A percentile compares a stretch with the other conserved stretches of the same genome.
These are phyloP conservation scores for Emericellopsis atlantica DNA, from an alignment of 2,329 filamentous ascomycete genomes.

Conservation along the genomic window DNA sequence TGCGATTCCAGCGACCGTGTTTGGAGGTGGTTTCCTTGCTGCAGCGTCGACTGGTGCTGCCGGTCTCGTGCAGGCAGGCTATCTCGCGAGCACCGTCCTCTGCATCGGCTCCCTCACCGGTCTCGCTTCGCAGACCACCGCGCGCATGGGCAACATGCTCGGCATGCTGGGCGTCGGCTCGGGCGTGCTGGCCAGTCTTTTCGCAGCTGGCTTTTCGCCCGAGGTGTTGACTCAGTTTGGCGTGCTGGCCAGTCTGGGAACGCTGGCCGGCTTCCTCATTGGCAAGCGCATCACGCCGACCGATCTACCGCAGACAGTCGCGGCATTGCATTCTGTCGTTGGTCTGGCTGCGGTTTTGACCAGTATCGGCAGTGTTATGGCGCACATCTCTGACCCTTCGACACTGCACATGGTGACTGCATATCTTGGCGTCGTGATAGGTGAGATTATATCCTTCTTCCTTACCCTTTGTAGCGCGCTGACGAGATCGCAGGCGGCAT, in stretches of 20 bases:
- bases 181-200: conserved; percentile 70
- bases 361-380: conserved; percentile 77
- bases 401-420: conserved; percentile 76
- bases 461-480: neutral
- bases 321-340: conserved; percentile 80
- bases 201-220: conserved; percentile 67
- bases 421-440: conserved; percentile 77
- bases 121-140: conserved; percentile 70
- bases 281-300: conserved; percentile 81
- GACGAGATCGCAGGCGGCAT: conserved; percentile 43
- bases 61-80: conserved; percentile 77
- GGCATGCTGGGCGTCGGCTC: conserved; percentile 77
- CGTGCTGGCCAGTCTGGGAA: conserved; percentile 60
- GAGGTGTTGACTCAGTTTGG: conserved; percentile 72
- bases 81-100: conserved; percentile 70
- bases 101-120: conserved; percentile 79
- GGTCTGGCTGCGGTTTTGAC: conserved; percentile 81
- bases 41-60: conserved; percentile 72
- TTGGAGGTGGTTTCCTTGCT: conserved; percentile 69
- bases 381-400: conserved; percentile 55
- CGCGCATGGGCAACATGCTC: conserved; percentile 72
- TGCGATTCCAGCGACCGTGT: conserved; percentile 61
- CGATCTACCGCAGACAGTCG: conserved; percentile 79
- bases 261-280: conserved; percentile 59
- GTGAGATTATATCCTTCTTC: conserved; percentile 15